Conservation (phyloP, 2,329 filamentous ascomycete species). For the Hymenotorrendiella dingleyae region DNA sequence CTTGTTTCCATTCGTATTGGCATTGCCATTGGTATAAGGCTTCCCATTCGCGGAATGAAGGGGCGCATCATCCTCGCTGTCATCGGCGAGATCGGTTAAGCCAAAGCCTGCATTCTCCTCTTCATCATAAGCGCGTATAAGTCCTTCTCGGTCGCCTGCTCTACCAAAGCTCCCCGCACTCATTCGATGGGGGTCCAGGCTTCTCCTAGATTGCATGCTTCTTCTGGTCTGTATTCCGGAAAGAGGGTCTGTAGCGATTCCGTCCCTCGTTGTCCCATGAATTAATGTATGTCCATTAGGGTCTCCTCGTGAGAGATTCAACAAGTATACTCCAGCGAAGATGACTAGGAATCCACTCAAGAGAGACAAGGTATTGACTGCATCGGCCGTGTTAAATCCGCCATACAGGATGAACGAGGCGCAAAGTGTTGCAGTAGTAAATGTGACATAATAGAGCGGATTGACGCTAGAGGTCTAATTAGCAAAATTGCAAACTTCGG, state of each 20-base stretch:
- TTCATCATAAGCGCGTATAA: slow-evolving; percentile 86
- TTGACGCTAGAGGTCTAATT: slow-evolving; percentile 61
- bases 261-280: slow-evolving; percentile 59
- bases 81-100: slow-evolving; percentile 71
- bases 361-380: slow-evolving; percentile 86
- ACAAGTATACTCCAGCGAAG: slow-evolving; percentile 89
- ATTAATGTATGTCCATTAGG: slow-evolving; percentile 70
- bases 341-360: slow-evolving; percentile 91
- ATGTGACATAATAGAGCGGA: slow-evolving; percentile 88
- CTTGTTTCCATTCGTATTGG: slow-evolving; percentile 27
- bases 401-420: slow-evolving; percentile 95
- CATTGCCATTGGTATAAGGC: slow-evolving; percentile 27
- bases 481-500: slow-evolving; percentile 7
- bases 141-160: slow-evolving; percentile 64
- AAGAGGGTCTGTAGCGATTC: slow-evolving; percentile 85
- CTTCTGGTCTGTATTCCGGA: slow-evolving; percentile 83
- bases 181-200: slow-evolving; percentile 52
- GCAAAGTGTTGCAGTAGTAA: slow-evolving; percentile 88
- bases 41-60: slow-evolving; percentile 23
- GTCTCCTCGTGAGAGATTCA: slow-evolving; percentile 91
- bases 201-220: slow-evolving; percentile 86
- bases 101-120: slow-evolving; percentile 71
- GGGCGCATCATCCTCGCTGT: slow-evolving; percentile 58
- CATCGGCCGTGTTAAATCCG: slow-evolving; percentile 91
- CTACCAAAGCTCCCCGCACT: slow-evolving; percentile 57